Evolutionary conservation across 208 protist species (phyloP).

Genomic region (Trichomonas tenax): DNA sequence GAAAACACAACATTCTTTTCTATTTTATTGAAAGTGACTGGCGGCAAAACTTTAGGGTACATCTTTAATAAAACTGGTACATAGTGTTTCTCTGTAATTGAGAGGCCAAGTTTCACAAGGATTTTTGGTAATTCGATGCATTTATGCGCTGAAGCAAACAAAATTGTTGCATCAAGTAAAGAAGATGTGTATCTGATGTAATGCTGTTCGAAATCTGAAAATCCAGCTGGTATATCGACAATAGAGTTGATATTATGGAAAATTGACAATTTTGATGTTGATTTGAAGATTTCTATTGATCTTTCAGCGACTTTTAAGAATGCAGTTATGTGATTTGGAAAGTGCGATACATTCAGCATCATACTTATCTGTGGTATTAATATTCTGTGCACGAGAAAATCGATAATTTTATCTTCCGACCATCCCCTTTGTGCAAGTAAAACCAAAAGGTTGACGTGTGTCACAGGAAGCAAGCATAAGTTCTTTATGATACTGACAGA

Average conservation of each 20-base stretch:
- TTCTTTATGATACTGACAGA: not conserved
- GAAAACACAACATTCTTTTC: not conserved
- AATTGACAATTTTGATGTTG: not conserved
- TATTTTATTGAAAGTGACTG: not conserved
- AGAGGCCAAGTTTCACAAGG: not conserved
- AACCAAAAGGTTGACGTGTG: not conserved
- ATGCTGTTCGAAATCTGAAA: not conserved
- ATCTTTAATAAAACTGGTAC: not conserved
- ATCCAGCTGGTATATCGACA: not conserved
- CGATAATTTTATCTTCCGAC: not conserved
- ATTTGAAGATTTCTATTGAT: not conserved
- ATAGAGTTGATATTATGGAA: not conserved
- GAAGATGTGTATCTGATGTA: not conserved
- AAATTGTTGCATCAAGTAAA: not conserved
- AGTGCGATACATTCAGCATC: not conserved
- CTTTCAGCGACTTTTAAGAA: not conserved
- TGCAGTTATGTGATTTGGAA: not conserved
- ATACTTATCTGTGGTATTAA: not conserved
- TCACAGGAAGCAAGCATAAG: not conserved
- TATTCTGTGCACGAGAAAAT: not conserved
- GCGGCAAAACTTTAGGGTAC: not conserved
- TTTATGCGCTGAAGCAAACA: not conserved
- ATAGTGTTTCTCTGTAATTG: not conserved
- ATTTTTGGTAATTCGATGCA: not conserved
- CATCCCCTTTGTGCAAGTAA: not conserved